These are phyloP conservation scores for Vitis hybrid DNA, from an alignment of 177 flowering plant genomes.

Conservation along the genomic window DNA sequence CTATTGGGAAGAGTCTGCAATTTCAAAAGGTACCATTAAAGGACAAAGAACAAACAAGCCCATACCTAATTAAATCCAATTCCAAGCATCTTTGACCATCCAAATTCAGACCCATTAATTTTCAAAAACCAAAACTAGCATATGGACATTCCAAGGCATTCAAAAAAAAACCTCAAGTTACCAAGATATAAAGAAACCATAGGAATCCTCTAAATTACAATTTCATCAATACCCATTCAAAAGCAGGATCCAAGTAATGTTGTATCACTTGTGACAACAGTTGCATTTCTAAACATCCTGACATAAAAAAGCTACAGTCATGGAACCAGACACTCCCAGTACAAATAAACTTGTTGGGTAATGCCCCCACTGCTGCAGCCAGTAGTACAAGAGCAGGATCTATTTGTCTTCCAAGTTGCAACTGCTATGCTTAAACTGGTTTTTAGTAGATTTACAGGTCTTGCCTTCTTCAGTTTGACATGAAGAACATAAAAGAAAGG, in stretches of 20 bases:
- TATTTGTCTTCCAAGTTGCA: conserved; percentile 41
- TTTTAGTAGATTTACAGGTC: conserved; percentile 40
- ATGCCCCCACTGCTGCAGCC: conserved; percentile 45
- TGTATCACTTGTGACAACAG: conserved; percentile 38
- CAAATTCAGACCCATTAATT: conserved; percentile 24
- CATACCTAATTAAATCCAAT: neutral
- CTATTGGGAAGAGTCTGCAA: neutral
- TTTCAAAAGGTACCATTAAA: neutral
- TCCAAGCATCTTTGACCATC: conserved; percentile 8
- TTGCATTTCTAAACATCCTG: conserved; percentile 30
- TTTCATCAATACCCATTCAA: conserved; percentile 22
- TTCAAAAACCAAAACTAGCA: conserved; percentile 1
- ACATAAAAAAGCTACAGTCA: conserved; percentile 37
- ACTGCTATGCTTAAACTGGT: conserved; percentile 34
- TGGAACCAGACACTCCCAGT: conserved; percentile 38
- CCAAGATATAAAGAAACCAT: conserved; percentile 19
- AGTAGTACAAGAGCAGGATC: conserved; percentile 38
- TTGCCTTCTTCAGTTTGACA: conserved; percentile 57
- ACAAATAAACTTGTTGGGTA: conserved; percentile 33
- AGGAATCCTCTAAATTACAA: conserved; percentile 23
- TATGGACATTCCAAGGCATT: conserved; percentile 24
- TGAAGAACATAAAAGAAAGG: conserved; percentile 33
- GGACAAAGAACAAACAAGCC: neutral
- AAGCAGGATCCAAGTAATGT: conserved; percentile 19
- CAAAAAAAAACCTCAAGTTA: conserved; percentile 12